These are phyloP conservation scores for Termitomyces sp. DNA, from an alignment of 768 basidiomycete genomes.

Conservation along the genomic window DNA sequence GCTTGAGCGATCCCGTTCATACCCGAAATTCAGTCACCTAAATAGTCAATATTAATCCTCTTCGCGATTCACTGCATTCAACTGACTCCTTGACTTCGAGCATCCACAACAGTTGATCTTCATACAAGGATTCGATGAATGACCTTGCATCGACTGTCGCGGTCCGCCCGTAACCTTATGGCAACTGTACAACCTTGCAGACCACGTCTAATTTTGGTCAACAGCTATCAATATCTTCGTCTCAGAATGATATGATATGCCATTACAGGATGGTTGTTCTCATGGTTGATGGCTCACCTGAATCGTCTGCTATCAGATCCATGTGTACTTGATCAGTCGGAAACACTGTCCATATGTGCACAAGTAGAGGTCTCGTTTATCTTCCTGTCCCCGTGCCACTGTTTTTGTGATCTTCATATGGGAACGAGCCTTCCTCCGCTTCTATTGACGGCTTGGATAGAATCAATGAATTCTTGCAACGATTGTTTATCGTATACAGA, in stretches of 20 bases:
- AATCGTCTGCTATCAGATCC: neutral
- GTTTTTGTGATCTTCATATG: neutral
- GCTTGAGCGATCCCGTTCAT: too few relatives aligned
- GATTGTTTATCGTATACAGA: neutral
- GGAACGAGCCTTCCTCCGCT: neutral
- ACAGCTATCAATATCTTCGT: neutral
- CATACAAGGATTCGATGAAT: neutral
- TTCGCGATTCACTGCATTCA: neutral
- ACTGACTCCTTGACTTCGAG: too few relatives aligned
- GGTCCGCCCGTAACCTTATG: neutral
- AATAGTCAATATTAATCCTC: neutral
- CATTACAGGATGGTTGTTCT: neutral
- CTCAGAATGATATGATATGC: neutral
- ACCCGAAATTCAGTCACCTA: too few relatives aligned
- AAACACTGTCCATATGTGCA: neutral
- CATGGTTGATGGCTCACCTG: neutral
- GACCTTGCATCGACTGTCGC: neutral
- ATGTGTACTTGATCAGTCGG: neutral
- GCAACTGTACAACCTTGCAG: neutral
- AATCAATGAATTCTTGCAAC: neutral
- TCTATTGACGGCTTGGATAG: neutral
- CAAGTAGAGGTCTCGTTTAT: neutral
- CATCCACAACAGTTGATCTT: neutral
- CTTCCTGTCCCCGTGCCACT: neutral
- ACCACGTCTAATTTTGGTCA: neutral